phyloP scores from a whole-genome alignment of 2,329 filamentous ascomycete species.

The Cytospora leucostoma region DNA sequence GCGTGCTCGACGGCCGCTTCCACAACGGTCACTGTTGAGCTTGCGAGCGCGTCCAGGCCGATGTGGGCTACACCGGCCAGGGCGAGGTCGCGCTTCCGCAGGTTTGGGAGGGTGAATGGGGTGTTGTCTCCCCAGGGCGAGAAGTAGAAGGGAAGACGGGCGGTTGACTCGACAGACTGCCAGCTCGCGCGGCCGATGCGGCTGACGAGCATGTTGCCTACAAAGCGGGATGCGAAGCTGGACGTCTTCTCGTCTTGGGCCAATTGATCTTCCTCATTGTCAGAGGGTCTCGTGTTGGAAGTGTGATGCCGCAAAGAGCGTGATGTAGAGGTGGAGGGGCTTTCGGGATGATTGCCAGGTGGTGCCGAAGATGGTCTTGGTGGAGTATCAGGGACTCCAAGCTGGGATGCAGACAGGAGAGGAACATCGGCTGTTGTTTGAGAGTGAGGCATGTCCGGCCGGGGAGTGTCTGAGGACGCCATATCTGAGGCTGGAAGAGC shows the following conservation, averaged over 20 bases:
- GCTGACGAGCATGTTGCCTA: conserved; percentile 30
- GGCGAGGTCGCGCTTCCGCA: conserved; percentile 31
- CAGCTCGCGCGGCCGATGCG: conserved; percentile 29
- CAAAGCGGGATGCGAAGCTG: conserved; percentile 27
- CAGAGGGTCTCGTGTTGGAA: conserved; percentile 23
- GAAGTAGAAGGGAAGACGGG: conserved; percentile 29
- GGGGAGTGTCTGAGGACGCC: background rate
- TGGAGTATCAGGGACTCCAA: conserved; percentile 10
- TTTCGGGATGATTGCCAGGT: conserved; percentile 1
- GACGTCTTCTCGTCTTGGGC: conserved; percentile 27
- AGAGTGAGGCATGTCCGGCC: conserved; percentile 12
- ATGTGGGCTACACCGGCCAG: conserved; percentile 31
- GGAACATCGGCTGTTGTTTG: background rate
- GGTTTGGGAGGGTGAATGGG: conserved; percentile 30
- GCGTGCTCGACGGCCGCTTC: conserved; percentile 28
- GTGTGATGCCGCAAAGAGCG: conserved; percentile 18
- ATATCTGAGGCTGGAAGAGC: background rate
- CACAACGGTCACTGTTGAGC: conserved; percentile 28
- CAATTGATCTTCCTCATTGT: conserved; percentile 24
- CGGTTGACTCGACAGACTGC: conserved; percentile 29
- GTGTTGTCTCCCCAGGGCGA: conserved; percentile 31
- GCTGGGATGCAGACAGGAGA: conserved; percentile 6
- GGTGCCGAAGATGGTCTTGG: conserved; percentile 14
- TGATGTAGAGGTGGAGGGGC: conserved; percentile 4
- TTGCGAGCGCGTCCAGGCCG: conserved; percentile 29